phyloP scores from a whole-genome alignment of 345 rosid species.

The Gossypium turneri region DNA sequence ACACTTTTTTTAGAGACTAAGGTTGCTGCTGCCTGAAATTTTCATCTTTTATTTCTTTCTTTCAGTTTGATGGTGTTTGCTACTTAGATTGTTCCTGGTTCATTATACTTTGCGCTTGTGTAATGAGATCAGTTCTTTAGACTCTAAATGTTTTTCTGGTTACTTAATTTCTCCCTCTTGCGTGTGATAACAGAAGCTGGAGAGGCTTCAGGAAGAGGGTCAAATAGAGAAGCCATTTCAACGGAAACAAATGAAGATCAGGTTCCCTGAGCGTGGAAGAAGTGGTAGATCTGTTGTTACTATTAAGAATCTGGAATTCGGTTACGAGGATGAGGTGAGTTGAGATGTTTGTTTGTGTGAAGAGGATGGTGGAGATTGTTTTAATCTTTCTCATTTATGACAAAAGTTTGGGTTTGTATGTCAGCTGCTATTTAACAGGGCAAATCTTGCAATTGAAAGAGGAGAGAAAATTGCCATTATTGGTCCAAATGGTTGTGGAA shows the following conservation, averaged over 20 bases:
- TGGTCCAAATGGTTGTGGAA: conserved; percentile 97
- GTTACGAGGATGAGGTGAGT: conserved; percentile 71
- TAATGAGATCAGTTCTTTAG: neutral
- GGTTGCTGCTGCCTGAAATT: neutral
- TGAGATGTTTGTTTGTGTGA: neutral
- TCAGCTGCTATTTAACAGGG: conserved; percentile 69
- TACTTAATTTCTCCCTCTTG: conserved; percentile 5
- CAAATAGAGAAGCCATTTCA: conserved; percentile 89
- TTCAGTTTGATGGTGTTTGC: neutral
- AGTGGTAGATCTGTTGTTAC: conserved; percentile 74
- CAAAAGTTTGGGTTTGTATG: conserved; percentile 12
- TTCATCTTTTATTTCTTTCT: neutral
- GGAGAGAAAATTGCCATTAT: conserved; percentile 95
- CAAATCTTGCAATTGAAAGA: conserved; percentile 67
- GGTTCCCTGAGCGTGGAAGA: conserved; percentile 91
- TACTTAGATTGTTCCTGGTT: neutral
- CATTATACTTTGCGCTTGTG: neutral
- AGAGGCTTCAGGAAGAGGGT: conserved; percentile 74
- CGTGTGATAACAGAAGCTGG: conserved; percentile 61
- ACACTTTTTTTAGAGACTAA: neutral
- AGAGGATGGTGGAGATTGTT: neutral
- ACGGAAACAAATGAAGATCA: conserved; percentile 88
- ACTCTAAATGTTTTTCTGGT: conserved; percentile 12
- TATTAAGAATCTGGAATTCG: conserved; percentile 66
- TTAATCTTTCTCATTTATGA: conserved; percentile 5